phyloP scores from a whole-genome alignment of 2,329 filamentous ascomycete species.

The Sarocladium kiliense region DNA sequence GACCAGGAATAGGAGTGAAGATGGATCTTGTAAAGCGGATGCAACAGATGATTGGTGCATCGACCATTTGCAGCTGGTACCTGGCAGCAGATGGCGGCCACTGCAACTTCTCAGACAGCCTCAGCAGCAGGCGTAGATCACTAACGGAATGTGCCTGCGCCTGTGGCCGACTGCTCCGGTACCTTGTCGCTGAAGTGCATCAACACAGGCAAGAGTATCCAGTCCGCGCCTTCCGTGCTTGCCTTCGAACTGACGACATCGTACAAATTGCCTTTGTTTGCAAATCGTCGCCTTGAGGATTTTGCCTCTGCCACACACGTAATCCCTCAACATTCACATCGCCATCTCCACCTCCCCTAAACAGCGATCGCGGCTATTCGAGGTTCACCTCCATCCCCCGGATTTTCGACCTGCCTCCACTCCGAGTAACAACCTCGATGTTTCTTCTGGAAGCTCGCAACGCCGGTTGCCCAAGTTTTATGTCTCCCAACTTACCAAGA shows the following conservation, averaged over 20 bases:
- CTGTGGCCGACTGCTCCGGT: too few species aligned
- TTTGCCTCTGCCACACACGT: background rate
- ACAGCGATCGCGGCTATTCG: slow-evolving; percentile 8
- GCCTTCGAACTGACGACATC: too few species aligned
- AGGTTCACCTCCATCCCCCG: slow-evolving; percentile 12
- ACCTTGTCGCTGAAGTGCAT: too few species aligned
- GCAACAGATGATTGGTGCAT: background rate
- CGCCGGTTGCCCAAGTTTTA: too few species aligned
- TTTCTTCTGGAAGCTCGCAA: background rate
- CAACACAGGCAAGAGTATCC: too few species aligned
- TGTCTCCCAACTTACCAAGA: too few species aligned
- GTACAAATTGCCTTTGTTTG: too few species aligned
- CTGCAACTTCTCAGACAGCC: background rate
- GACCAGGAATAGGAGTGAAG: background rate
- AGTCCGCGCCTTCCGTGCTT: too few species aligned
- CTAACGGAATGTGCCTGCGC: too few species aligned
- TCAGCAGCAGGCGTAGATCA: background rate
- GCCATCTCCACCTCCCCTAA: background rate
- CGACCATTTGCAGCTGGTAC: background rate
- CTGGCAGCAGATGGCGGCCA: background rate
- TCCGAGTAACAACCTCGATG: background rate
- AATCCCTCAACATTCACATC: slow-evolving; percentile 3
- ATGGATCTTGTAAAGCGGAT: background rate
- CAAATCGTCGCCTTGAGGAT: background rate
- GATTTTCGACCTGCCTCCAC: slow-evolving; percentile 4